Base-by-base conservation (phyloP, 768 basidiomycete genomes). In the Dioszegia crocea region DNA sequence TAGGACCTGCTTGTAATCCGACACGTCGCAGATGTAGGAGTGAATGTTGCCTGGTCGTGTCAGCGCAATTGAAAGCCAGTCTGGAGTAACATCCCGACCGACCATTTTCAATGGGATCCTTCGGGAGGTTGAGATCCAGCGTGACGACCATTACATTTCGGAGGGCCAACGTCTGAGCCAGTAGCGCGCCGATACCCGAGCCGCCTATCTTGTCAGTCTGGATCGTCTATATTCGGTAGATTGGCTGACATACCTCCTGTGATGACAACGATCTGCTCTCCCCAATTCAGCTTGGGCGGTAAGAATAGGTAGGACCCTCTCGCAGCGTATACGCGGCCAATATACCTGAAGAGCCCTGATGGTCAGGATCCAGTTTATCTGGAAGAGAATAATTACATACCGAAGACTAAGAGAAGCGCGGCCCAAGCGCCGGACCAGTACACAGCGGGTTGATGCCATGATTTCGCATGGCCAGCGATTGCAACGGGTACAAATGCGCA, bases 11-110 rank as follows among this genome's bases (percentile, higher is more conserved):
- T 8, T 24, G 45, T 49, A 88, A 59, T 89, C 86, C 0, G 91
- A 89, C 19, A 99, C 85, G 71, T 99, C 91, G 65, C 94, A 97
- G 71, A 89, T 83, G 76, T 92, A 96, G 75, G 85, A 91, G 2
- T 80, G 77, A 68, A 97, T 86, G 62, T 88, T 89, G 72, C 86
- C 88, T 89, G 43, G 2, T 19, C 9, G 11, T 53, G 38, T 24
- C 38, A 10, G 23, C 9, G n/a, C 39, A 2, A 10, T 12, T 17
- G 19, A 14, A 19, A 38, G 24, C 40, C 23, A 29, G 29, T 27
- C 8, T 4, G 16, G 14, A 23, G 31, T 11, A 2, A 9, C 12
- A n/a, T 19, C 8, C 19, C 27, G 24, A 16, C 51, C n/a, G 19
- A 91, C 89, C 82, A 62, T 89, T 88, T 74, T 89, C 86, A 5